Percentiles rank a stretch among this genome's conserved stretches.
These are phyloP conservation scores for Nothophytophthora sp. DNA, from an alignment of 352 stramenopile genomes.

Conservation along the genomic window DNA sequence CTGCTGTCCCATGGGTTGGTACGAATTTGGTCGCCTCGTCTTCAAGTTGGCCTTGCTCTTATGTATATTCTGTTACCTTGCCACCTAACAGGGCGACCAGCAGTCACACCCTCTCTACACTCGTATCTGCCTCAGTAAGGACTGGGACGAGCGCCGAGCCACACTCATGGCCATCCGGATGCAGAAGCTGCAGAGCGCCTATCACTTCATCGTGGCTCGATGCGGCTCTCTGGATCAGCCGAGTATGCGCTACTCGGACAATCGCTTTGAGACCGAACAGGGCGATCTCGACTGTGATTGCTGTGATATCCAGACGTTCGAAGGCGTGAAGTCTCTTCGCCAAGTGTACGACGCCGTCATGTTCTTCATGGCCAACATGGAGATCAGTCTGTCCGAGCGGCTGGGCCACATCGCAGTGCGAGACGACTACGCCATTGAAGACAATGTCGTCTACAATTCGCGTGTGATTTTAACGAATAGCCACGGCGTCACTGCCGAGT, in stretches of 20 bases:
- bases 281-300: conserved; percentile 21
- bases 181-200: neutral
- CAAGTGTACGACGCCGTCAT: conserved; percentile 35
- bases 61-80: too few species aligned
- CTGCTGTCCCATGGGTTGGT: too few species aligned
- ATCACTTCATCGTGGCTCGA: neutral
- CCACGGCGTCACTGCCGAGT: conserved; percentile 15
- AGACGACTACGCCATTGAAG: conserved; percentile 18
- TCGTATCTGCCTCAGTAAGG: neutral
- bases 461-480: conserved; percentile 11
- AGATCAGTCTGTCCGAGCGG: conserved; percentile 35
- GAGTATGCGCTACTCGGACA: conserved; percentile 7
- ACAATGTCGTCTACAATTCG: conserved; percentile 13
- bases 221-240: neutral
- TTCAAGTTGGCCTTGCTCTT: too few species aligned
- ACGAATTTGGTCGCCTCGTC: too few species aligned
- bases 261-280: conserved; percentile 20
- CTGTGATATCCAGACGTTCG: conserved; percentile 26
- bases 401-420: conserved; percentile 23
- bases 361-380: conserved; percentile 32
- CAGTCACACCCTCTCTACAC: conserved; percentile 1
- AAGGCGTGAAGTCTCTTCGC: conserved; percentile 17
- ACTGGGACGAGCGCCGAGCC: neutral
- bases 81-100: too few species aligned
- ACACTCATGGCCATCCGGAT: neutral